phyloP scores from a whole-genome alignment of 345 rosid genomes.

The Litchi chinensis region DNA sequence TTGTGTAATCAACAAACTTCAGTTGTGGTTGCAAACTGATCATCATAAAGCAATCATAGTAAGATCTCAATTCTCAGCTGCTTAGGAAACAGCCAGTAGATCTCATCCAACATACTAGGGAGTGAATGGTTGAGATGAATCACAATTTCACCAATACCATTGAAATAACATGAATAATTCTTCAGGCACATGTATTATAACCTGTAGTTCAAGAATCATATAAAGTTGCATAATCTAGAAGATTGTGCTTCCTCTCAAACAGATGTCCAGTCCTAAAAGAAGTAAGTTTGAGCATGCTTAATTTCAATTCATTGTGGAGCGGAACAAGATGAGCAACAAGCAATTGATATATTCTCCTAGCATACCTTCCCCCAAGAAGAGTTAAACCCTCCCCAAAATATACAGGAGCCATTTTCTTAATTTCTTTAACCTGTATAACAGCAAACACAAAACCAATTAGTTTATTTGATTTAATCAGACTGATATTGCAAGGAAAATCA shows the following conservation, averaged over 20 bases:
- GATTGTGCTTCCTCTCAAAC: background rate
- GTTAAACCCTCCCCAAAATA: conserved; percentile 94
- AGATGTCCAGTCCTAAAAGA: background rate
- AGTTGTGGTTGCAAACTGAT: background rate
- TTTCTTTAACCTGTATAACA: conserved; percentile 54
- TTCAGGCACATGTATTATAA: background rate
- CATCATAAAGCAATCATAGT: background rate
- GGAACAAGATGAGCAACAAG: background rate
- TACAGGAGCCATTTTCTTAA: conserved; percentile 53
- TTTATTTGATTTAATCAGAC: background rate
- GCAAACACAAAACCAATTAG: background rate
- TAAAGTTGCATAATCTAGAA: background rate
- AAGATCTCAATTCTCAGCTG: background rate
- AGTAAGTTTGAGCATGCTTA: background rate
- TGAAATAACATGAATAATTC: background rate
- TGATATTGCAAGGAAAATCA: background rate
- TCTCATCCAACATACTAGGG: background rate
- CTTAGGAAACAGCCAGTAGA: background rate
- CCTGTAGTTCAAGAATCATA: background rate
- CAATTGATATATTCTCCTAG: conserved; percentile 8
- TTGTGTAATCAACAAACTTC: background rate
- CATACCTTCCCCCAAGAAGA: conserved; percentile 76
- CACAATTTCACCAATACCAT: background rate
- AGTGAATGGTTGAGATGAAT: background rate
- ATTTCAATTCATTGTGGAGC: background rate